Conservation (phyloP, 2,329 filamentous ascomycete species). For the Berkeleyomyces basicola region DNA sequence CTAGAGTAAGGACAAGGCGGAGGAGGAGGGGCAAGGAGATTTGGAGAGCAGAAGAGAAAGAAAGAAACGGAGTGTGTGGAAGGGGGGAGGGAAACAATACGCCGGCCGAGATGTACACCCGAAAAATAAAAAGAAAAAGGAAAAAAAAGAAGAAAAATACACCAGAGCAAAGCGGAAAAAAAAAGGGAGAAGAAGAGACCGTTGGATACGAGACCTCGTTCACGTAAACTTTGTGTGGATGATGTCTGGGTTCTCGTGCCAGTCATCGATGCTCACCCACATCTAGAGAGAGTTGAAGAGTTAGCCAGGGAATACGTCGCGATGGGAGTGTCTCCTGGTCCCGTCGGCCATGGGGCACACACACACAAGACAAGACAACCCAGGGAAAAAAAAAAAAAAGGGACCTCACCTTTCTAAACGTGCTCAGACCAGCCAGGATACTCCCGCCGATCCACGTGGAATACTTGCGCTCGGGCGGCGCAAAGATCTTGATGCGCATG, state of each 20-base stretch:
- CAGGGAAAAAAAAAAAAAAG: not conserved
- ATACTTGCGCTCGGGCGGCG: slow-evolving; percentile 92
- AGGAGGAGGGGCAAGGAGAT: not conserved
- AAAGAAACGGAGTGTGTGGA: not conserved
- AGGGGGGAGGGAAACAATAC: not conserved
- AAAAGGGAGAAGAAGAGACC: not conserved
- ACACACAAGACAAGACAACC: slow-evolving; percentile 3
- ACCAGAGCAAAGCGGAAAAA: not conserved
- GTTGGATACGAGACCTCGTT: slow-evolving; percentile 11
- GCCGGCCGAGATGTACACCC: not conserved
- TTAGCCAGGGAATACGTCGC: not conserved
- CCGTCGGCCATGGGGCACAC: slow-evolving; percentile 12
- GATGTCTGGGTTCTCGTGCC: slow-evolving; percentile 98
- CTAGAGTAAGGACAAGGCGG: not conserved
- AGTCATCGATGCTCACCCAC: slow-evolving; percentile 99
- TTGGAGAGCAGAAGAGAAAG: not conserved
- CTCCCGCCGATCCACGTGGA: slow-evolving; percentile 98
- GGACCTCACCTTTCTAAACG: slow-evolving; percentile 76
- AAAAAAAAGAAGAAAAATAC: not conserved
- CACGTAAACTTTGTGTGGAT: slow-evolving; percentile 96
- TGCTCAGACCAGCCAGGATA: slow-evolving; percentile 90
- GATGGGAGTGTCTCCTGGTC: not conserved
- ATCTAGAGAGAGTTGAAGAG: slow-evolving; percentile 45
- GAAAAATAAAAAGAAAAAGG: not conserved
- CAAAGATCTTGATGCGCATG: slow-evolving; percentile 99